Conservation (phyloP, 306 rosid species). For the Sicyos baderoa region DNA sequence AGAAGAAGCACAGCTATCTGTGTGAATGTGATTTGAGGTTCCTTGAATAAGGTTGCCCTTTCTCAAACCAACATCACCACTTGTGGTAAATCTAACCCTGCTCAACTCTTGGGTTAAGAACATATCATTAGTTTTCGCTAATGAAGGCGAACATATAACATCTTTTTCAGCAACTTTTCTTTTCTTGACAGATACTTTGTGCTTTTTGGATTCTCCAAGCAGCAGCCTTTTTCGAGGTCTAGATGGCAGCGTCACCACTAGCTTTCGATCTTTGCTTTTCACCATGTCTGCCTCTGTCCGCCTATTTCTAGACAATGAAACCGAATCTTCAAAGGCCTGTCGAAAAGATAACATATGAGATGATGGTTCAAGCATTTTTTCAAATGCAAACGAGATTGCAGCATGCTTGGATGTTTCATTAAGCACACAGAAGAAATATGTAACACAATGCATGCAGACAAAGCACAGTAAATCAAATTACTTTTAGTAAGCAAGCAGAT, state of each 20-base stretch:
- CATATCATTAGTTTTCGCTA: background rate
- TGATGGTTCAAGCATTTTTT: background rate
- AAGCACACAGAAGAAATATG: background rate
- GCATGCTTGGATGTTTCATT: background rate
- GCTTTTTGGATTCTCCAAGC: background rate
- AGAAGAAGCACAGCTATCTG: conserved; percentile 52
- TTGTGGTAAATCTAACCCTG: too few relatives aligned
- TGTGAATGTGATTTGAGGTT: conserved; percentile 37
- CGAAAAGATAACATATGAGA: background rate
- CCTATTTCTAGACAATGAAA: conserved; percentile 10
- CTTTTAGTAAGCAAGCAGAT: background rate
- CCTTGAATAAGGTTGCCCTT: conserved; percentile 11
- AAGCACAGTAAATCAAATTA: background rate
- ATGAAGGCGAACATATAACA: conserved; percentile 3
- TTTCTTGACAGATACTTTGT: background rate
- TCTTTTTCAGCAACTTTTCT: conserved; percentile 3
- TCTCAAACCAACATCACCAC: conserved; percentile 7
- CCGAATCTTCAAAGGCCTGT: background rate
- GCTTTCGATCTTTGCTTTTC: conserved; percentile 6
- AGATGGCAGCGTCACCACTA: background rate
- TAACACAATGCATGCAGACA: background rate
- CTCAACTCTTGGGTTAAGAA: background rate
- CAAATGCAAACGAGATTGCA: background rate
- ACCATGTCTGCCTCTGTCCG: background rate
- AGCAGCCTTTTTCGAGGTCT: background rate